phyloP scores from a whole-genome alignment of 495 filamentous ascomycete genomes.

The Tuber microsphaerosporum region DNA sequence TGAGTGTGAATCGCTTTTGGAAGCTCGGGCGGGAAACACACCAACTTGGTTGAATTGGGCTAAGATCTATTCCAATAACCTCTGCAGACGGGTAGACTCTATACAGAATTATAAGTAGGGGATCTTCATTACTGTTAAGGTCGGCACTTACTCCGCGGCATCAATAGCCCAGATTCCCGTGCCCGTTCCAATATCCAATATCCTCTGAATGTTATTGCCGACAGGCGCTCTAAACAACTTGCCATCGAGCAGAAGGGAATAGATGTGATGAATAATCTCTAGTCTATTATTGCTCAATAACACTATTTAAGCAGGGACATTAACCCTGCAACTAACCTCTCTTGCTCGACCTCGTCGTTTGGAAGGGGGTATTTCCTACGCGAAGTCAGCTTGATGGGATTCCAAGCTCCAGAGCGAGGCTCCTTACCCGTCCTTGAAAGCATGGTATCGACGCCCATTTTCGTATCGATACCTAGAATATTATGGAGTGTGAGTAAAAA shows the following conservation, averaged over 20 bases:
- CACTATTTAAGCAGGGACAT: neutral
- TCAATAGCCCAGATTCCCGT: conserved; percentile 65
- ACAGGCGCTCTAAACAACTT: conserved; percentile 54
- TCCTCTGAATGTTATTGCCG: conserved; percentile 48
- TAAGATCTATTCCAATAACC: conserved; percentile 43
- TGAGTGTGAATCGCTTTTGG: neutral
- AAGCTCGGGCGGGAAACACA: neutral
- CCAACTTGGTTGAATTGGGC: conserved; percentile 50
- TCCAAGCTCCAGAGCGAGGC: neutral
- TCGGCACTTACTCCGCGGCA: conserved; percentile 18
- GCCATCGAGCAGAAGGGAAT: conserved; percentile 48
- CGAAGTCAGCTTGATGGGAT: neutral
- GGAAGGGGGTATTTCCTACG: conserved; percentile 49
- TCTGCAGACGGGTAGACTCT: conserved; percentile 31
- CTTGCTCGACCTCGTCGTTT: conserved; percentile 46
- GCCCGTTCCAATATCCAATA: conserved; percentile 60
- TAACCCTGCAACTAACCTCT: conserved; percentile 10
- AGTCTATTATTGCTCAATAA: conserved; percentile 43
- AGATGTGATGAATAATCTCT: conserved; percentile 61
- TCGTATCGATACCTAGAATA: conserved; percentile 23
- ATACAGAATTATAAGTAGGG: conserved; percentile 43
- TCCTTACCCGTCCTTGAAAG: conserved; percentile 23
- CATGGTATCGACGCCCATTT: conserved; percentile 30
- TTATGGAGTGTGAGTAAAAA: neutral
- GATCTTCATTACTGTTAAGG: neutral